These are phyloP conservation scores for Melanogaster broomeanus DNA, from an alignment of 768 basidiomycete genomes.

Conservation along the genomic window DNA sequence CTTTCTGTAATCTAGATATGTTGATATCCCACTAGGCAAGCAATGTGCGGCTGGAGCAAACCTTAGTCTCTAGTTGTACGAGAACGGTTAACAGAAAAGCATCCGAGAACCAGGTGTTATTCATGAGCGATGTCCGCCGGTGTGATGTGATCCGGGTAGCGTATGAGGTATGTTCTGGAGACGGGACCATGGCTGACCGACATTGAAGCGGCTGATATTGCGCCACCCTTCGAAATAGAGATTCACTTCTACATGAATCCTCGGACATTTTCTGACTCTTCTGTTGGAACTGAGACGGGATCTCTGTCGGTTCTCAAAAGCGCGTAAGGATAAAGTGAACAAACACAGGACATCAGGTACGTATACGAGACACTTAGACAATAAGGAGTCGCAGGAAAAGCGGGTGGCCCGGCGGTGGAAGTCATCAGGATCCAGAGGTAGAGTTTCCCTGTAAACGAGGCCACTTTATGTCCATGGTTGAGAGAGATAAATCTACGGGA, in stretches of 20 bases:
- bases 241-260: neutral
- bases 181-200: neutral
- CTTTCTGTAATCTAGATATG: constrained; percentile 5
- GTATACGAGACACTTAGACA: too few species aligned
- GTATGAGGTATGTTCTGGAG: neutral
- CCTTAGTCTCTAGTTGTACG: neutral
- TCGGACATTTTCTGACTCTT: too few species aligned
- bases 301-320: neutral
- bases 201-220: neutral
- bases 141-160: neutral
- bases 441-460: neutral
- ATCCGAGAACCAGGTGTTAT: neutral
- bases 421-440: too few species aligned
- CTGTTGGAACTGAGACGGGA: too few species aligned
- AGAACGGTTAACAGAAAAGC: too few species aligned
- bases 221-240: neutral
- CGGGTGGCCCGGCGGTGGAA: too few species aligned
- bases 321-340: too few species aligned
- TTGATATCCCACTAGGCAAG: neutral
- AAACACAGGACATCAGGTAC: neutral
- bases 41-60: neutral
- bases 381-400: too few species aligned
- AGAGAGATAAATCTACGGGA: neutral
- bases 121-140: constrained; percentile 1
- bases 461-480: neutral